These are phyloP conservation scores for Closterium sp. DNA, from an alignment of 139 green algal species.

Conservation along the genomic window DNA sequence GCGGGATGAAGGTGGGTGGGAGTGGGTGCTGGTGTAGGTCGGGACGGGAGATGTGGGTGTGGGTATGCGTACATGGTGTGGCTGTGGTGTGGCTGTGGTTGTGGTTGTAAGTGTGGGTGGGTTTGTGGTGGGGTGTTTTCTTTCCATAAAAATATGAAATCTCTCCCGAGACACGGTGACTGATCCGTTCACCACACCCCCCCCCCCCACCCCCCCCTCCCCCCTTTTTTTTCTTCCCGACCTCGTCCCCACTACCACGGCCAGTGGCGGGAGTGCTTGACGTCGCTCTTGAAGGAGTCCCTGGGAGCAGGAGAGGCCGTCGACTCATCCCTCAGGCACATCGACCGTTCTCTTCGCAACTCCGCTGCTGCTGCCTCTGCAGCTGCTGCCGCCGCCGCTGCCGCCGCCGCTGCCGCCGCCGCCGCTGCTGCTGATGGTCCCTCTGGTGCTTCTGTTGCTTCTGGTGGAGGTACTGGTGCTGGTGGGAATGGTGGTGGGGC, in stretches of 20 bases:
- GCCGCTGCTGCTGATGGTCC: background rate
- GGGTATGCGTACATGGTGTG: too few species aligned
- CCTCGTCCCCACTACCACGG: background rate
- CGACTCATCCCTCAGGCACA: background rate
- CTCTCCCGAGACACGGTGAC: too few species aligned
- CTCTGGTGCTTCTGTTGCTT: background rate
- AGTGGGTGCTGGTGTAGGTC: too few species aligned
- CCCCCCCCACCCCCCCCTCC: too few species aligned
- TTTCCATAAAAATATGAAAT: too few species aligned
- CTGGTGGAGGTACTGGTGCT: background rate
- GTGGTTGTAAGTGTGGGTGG: background rate
- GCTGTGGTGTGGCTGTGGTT: too few species aligned
- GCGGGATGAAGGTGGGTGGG: background rate
- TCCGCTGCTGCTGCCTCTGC: background rate
- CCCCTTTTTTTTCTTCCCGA: background rate
- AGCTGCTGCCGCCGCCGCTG: too few species aligned
- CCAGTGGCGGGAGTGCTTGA: background rate
- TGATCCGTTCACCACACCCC: background rate
- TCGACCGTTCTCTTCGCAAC: background rate
- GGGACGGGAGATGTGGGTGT: background rate
- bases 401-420: too few species aligned
- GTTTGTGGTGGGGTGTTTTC: background rate
- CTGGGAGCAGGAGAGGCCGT: background rate
- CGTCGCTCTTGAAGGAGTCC: background rate
- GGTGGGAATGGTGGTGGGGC: background rate